Percentiles rank a stretch among this genome's conserved stretches.
phyloP scores from a whole-genome alignment of 257 asterid species.

The Cruciata laevipes region DNA sequence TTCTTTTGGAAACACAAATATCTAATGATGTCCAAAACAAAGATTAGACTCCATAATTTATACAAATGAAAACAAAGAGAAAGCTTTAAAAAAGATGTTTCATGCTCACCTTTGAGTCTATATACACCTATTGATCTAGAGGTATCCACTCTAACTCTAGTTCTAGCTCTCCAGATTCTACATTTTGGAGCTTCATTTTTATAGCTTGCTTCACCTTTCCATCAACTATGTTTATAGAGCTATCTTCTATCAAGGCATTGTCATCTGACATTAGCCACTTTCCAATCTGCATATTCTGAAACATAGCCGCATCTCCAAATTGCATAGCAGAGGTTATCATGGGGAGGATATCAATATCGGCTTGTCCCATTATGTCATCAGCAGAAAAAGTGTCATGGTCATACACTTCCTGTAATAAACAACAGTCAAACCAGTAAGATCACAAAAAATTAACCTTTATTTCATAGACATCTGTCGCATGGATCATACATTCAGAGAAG shows the following conservation, averaged over 20 bases:
- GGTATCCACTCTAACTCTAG: conserved; percentile 95
- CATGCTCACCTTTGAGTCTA: not conserved
- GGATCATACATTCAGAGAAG: not conserved
- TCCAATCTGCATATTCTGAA: conserved; percentile 88
- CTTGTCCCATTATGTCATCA: conserved; percentile 96
- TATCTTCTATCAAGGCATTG: conserved; percentile 73
- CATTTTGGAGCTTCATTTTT: conserved; percentile 76
- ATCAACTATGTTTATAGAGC: conserved; percentile 81
- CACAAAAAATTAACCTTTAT: not conserved
- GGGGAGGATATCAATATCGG: conserved; percentile 88
- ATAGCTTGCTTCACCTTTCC: conserved; percentile 80
- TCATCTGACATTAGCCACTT: conserved; percentile 83
- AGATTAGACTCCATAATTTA: not conserved
- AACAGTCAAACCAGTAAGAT: not conserved
- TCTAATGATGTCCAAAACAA: conserved; percentile 1
- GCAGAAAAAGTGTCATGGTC: conserved; percentile 92
- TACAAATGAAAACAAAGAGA: conserved; percentile 5
- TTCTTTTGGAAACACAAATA: not conserved
- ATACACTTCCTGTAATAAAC: conserved; percentile 55
- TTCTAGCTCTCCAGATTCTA: conserved; percentile 82
- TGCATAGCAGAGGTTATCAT: conserved; percentile 93
- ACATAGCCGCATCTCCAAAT: conserved; percentile 73
- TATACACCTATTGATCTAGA: conserved; percentile 55
- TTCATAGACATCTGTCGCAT: not conserved
- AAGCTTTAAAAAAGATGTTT: not conserved